Conservation (phyloP, 129 eudicot genomes). For the Pseudognaphalium luteoalbum region DNA sequence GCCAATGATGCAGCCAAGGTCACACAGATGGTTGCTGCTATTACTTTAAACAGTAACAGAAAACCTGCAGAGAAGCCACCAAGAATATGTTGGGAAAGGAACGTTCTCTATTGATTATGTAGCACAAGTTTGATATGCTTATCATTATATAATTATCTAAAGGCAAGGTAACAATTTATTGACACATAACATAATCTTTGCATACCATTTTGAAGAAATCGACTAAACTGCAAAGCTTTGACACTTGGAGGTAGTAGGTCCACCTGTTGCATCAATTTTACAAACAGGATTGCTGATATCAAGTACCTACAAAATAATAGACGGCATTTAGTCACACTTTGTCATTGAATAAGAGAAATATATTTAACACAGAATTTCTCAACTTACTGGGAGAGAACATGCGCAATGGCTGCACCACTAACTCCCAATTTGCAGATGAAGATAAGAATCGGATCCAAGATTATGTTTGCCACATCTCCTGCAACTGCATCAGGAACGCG, state of each 20-base stretch:
- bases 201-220: conserved; percentile 80
- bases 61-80: conserved; percentile 44
- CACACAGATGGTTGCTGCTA: conserved; percentile 82
- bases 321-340: neutral
- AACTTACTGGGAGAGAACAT: conserved; percentile 82
- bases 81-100: neutral
- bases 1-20: conserved; percentile 87
- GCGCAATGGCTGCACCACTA: conserved; percentile 94
- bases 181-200: too few species aligned
- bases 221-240: conserved; percentile 60
- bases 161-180: neutral
- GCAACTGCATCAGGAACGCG: conserved; percentile 43
- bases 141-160: neutral
- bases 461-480: conserved; percentile 65
- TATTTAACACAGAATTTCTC: neutral
- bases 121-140: neutral
- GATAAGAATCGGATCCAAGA: conserved; percentile 85
- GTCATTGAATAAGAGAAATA: neutral
- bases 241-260: conserved; percentile 66
- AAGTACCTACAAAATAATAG: conserved; percentile 21
- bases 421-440: conserved; percentile 67
- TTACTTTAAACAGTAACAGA: conserved; percentile 59
- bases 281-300: conserved; percentile 52
- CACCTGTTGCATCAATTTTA: conserved; percentile 66
- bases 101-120: neutral